A percentile compares a stretch with the other conserved stretches of the same genome.
Evolutionary conservation across 75 land plant species (phyloP).

Genomic region (Azolla pinnata): DNA sequence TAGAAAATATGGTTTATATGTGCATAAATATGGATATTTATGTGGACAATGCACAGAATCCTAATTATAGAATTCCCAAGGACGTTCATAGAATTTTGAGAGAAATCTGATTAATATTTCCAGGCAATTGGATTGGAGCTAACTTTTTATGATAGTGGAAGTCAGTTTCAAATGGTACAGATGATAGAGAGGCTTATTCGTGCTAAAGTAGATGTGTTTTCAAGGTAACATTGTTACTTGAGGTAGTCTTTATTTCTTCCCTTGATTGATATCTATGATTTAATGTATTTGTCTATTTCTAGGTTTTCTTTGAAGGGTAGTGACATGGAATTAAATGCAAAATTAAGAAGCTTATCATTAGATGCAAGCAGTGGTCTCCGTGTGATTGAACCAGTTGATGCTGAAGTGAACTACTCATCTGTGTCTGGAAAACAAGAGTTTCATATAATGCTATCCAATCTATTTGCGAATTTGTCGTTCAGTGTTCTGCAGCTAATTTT

Average conservation of each 20-base stretch:
- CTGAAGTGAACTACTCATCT: constrained; percentile 46
- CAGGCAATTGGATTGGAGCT: constrained; percentile 98
- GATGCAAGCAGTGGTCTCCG: constrained; percentile 72
- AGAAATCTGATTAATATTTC: background rate
- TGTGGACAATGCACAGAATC: too few relatives aligned
- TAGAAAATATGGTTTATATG: too few relatives aligned
- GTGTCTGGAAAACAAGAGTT: constrained; percentile 70
- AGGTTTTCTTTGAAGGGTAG: constrained; percentile 77
- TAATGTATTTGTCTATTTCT: background rate
- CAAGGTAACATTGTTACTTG: too few relatives aligned
- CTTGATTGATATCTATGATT: background rate
- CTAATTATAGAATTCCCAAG: too few relatives aligned
- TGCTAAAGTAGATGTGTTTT: constrained; percentile 62
- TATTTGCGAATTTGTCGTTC: constrained; percentile 79
- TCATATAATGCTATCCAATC: constrained; percentile 62
- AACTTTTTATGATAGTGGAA: constrained; percentile 58
- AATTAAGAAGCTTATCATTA: constrained; percentile 57
- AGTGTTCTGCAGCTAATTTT: constrained; percentile 72
- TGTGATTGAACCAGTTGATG: constrained; percentile 90
- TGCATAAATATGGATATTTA: too few relatives aligned
- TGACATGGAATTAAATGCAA: constrained; percentile 64
- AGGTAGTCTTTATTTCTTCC: too few relatives aligned
- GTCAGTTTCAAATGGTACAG: constrained; percentile 23
- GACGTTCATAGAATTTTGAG: too few relatives aligned
- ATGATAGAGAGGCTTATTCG: constrained; percentile 56